phyloP scores from a whole-genome alignment of 345 rosid species.

The thale cress (Arabidopsis thaliana) region TAIR10.1 NC_003076.8:4880001-4880500 shows the following conservation, averaged over 20 bases:
- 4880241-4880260: conserved; percentile 5
- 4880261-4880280: background rate
- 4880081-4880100: conserved; percentile 99
- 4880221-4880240: conserved; percentile 1
- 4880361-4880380: background rate
- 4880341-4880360: conserved; percentile 15
- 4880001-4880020: background rate
- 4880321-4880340: conserved; percentile 25
- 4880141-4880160: conserved; percentile 15
- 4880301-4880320: background rate
- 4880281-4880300: conserved; percentile 16
- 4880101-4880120: conserved; percentile 98
- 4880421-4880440: conserved; percentile 14
- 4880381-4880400: background rate
- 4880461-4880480: conserved; percentile 96
- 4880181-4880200: background rate
- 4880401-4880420: conserved; percentile 13
- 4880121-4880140: conserved; percentile 53
- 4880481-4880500: conserved; percentile 96
- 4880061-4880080: conserved; percentile 95
- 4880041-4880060: conserved; percentile 98
- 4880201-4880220: conserved; percentile 11
- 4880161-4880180: background rate
- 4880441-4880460: conserved; percentile 30
- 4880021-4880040: conserved; percentile 71